Conservation (phyloP, 768 basidiomycete genomes). For the Suillus hirtellus region DNA sequence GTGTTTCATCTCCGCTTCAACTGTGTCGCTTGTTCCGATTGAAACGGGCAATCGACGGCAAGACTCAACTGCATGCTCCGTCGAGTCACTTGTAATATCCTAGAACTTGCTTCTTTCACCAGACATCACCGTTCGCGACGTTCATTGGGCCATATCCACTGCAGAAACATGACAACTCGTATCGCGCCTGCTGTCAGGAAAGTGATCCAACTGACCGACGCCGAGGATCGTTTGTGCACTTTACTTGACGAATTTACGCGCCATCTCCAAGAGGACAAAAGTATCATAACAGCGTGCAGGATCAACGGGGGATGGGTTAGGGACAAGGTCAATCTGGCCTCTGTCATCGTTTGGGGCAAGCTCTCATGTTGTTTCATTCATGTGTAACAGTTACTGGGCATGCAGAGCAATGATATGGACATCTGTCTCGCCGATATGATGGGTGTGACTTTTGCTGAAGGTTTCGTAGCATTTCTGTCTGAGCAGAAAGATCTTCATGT, state of each 20-base stretch:
- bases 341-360: slow-evolving; percentile 2
- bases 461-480: slow-evolving; percentile 60
- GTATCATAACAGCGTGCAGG: slow-evolving; percentile 67
- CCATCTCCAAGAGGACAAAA: slow-evolving; percentile 51
- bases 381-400: slow-evolving; percentile 66
- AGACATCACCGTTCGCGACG: slow-evolving; percentile 8
- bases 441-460: slow-evolving; percentile 84
- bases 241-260: slow-evolving; percentile 80
- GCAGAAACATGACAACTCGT: slow-evolving; percentile 33
- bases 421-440: slow-evolving; percentile 88
- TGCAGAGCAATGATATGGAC: slow-evolving; percentile 89
- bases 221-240: slow-evolving; percentile 68
- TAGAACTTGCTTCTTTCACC: neutral
- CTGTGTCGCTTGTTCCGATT: neutral
- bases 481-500: slow-evolving; percentile 32
- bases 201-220: slow-evolving; percentile 58
- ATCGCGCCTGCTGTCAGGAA: slow-evolving; percentile 32
- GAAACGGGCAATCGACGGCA: neutral
- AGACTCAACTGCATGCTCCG: neutral
- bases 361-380: slow-evolving; percentile 17
- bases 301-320: slow-evolving; percentile 99
- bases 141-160: slow-evolving; percentile 6
- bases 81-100: slow-evolving; percentile 7
- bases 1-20: slow-evolving; percentile 30
- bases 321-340: slow-evolving; percentile 74